Evolutionary conservation across 768 basidiomycete species (phyloP).

Genomic region (Russula vinacea): DNA sequence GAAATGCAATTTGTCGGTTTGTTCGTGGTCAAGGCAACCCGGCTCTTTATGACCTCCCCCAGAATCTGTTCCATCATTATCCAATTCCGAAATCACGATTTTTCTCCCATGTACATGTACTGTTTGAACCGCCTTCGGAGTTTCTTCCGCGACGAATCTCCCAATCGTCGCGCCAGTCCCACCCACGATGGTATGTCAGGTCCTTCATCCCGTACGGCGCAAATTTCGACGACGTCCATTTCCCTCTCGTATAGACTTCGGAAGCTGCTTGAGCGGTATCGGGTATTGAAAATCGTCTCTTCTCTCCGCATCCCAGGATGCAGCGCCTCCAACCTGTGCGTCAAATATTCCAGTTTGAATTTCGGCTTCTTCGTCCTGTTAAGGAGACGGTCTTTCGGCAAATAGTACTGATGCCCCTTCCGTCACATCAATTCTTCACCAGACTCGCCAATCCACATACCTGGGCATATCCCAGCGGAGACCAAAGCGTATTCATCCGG

Average conservation of each 20-base stretch:
- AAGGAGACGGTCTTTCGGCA: slow-evolving; percentile 51
- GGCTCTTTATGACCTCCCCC: slow-evolving; percentile 24
- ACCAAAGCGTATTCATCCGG: slow-evolving; percentile 62
- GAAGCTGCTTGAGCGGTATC: slow-evolving; percentile 56
- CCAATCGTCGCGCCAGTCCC: slow-evolving; percentile 59
- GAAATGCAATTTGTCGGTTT: slow-evolving; percentile 31
- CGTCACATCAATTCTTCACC: slow-evolving; percentile 9
- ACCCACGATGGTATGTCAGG: slow-evolving; percentile 78
- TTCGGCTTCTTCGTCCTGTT: slow-evolving; percentile 50
- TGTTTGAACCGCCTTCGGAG: slow-evolving; percentile 61
- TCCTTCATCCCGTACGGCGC: slow-evolving; percentile 73
- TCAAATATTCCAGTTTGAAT: slow-evolving; percentile 79
- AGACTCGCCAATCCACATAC: slow-evolving; percentile 41
- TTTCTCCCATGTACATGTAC: slow-evolving; percentile 67
- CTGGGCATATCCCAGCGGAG: slow-evolving; percentile 83
- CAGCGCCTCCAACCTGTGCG: slow-evolving; percentile 48
- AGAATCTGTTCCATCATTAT: slow-evolving; percentile 20
- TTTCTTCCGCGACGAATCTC: slow-evolving; percentile 48
- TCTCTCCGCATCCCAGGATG: slow-evolving; percentile 37
- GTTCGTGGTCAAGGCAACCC: slow-evolving; percentile 56
- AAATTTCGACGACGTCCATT: slow-evolving; percentile 48
- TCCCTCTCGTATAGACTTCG: slow-evolving; percentile 45
- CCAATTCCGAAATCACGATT: slow-evolving; percentile 13
- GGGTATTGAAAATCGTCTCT: slow-evolving; percentile 43
- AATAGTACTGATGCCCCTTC: slow-evolving; percentile 51